Evolutionary conservation across 495 filamentous ascomycete genomes (phyloP).

Genomic region (Xylaria flabelliformis): DNA sequence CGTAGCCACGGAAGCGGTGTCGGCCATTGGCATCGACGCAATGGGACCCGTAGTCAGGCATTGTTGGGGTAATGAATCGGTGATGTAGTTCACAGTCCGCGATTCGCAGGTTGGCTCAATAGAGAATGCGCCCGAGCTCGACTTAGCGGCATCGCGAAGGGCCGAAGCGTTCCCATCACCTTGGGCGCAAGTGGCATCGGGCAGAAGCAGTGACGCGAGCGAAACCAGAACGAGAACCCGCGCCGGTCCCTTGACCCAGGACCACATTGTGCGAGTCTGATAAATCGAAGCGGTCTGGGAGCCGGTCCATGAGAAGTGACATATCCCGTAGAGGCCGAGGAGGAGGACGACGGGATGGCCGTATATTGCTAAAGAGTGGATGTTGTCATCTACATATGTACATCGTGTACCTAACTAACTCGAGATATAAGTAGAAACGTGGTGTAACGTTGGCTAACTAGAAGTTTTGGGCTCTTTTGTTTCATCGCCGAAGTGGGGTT

Average conservation of each 20-base stretch:
- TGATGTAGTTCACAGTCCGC: constrained; percentile 80
- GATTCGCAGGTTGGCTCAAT: constrained; percentile 61
- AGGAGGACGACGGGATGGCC: not conserved
- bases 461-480: no score
- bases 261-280: constrained; percentile 37
- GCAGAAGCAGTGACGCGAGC: constrained; percentile 26
- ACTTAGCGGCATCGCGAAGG: constrained; percentile 31
- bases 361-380: not conserved
- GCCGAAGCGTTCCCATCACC: constrained; percentile 25
- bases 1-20: constrained; percentile 30
- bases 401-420: not conserved
- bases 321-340: constrained; percentile 12
- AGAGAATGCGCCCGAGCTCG: constrained; percentile 16
- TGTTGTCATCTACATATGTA: not conserved
- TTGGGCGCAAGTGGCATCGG: constrained; percentile 28
- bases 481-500: no score
- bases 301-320: constrained; percentile 33
- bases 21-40: constrained; percentile 31
- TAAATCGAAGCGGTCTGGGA: constrained; percentile 29
- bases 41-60: constrained; percentile 63
- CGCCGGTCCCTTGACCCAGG: constrained; percentile 27
- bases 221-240: constrained; percentile 29
- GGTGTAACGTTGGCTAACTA: not conserved
- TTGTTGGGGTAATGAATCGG: constrained; percentile 78
- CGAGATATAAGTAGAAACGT: not conserved